Percentiles rank a stretch among this genome's conserved stretches.
phyloP scores from a whole-genome alignment of 257 asterid species.

The Handroanthus guayacan region DNA sequence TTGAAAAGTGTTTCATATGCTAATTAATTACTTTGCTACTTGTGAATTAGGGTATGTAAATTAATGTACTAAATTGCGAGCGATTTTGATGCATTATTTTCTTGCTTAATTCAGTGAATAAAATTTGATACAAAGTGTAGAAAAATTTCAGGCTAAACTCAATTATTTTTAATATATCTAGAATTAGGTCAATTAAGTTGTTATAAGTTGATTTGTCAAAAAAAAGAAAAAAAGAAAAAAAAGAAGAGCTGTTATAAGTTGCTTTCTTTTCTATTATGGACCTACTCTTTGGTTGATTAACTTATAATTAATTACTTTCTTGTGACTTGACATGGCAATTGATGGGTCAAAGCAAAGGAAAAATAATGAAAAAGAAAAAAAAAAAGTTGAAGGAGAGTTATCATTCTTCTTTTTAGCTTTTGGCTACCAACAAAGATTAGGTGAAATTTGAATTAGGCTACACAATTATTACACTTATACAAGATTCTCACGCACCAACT shows the following conservation, averaged over 20 bases:
- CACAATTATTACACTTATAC: not conserved
- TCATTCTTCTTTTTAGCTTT: conserved; percentile 23
- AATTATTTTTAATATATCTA: too few species aligned
- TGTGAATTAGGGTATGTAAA: not conserved
- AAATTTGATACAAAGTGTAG: too few species aligned
- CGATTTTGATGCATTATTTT: not conserved
- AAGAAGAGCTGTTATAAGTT: too few species aligned
- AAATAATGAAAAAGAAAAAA: conserved; percentile 14
- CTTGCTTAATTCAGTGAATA: not conserved
- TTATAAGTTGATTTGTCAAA: too few species aligned
- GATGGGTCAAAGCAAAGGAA: conserved; percentile 3
- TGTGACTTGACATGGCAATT: conserved; percentile 13
- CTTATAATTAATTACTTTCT: not conserved
- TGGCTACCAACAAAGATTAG: not conserved
- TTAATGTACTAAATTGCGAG: not conserved
- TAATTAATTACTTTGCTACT: not conserved
- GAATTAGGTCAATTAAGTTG: too few species aligned
- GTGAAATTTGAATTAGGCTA: not conserved
- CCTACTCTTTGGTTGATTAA: not conserved
- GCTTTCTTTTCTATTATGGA: not conserved
- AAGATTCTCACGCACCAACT: conserved; percentile 20
- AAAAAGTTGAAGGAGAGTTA: conserved; percentile 33
- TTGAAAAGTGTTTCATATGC: not conserved
- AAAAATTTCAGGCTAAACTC: too few species aligned
- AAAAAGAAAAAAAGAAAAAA: too few species aligned